Percentiles rank a stretch among this genome's conserved stretches.
Evolutionary conservation across 352 stramenopile species (phyloP).

Genomic region (Phytophthora lateralis): DNA sequence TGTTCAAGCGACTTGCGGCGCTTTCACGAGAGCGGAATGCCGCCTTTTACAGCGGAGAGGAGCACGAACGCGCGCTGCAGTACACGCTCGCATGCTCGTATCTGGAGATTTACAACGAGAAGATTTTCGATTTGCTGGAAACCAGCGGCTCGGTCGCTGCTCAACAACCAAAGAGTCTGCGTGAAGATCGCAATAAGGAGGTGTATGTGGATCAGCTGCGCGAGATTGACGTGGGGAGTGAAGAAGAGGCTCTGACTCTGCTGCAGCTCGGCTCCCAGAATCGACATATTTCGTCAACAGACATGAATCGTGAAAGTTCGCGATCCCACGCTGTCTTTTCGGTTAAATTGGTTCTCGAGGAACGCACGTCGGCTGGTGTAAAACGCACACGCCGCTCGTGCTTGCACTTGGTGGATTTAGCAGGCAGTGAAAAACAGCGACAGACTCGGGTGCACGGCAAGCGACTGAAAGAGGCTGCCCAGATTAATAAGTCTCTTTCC

Average conservation of each 20-base stretch:
- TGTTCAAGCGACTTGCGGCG: constrained; percentile 68
- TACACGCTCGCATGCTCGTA: constrained; percentile 85
- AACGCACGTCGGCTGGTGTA: constrained; percentile 63
- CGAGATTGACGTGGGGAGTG: constrained; percentile 65
- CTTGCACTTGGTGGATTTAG: constrained; percentile 87
- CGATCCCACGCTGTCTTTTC: constrained; percentile 98
- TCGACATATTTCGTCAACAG: constrained; percentile 93
- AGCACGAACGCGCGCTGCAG: constrained; percentile 43
- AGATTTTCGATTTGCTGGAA: constrained; percentile 88
- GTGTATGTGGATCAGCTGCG: constrained; percentile 85
- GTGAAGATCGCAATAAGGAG: constrained; percentile 75
- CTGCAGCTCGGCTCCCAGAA: constrained; percentile 83
- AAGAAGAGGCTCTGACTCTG: constrained; percentile 73
- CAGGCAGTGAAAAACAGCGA: constrained; percentile 87
- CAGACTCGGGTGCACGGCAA: constrained; percentile 81
- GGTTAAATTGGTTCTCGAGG: constrained; percentile 90
- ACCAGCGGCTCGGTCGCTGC: constrained; percentile 44
- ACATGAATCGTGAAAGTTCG: constrained; percentile 98
- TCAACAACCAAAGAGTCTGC: constrained; percentile 67
- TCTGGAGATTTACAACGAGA: constrained; percentile 93
- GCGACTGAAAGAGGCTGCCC: constrained; percentile 85
- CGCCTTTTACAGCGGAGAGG: constrained; percentile 36
- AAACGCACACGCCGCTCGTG: constrained; percentile 75
- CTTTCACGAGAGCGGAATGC: constrained; percentile 48
- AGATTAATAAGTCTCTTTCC: constrained; percentile 92